A percentile compares a stretch with the other conserved stretches of the same genome.
These are phyloP conservation scores for Bothriochloa decipiens DNA, from an alignment of 176 grass and related monocot species.

Conservation along the genomic window DNA sequence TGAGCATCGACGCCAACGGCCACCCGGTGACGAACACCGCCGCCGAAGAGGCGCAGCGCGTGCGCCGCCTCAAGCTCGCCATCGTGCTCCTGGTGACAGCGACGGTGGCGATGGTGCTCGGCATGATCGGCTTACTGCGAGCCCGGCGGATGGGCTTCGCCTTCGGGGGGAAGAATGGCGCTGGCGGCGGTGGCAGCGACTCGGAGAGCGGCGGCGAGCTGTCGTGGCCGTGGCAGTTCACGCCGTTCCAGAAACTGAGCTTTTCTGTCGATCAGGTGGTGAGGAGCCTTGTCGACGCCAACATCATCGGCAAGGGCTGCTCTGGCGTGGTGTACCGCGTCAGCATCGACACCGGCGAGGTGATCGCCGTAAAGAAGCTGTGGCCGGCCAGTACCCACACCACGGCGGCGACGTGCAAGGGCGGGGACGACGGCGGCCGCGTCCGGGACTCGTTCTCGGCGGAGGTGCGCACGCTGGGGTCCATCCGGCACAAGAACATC, in stretches of 20 bases:
- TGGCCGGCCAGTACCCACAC: slow-evolving; percentile 54
- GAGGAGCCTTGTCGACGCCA: slow-evolving; percentile 72
- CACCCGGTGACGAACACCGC: slow-evolving; percentile 26
- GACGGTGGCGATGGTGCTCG: slow-evolving; percentile 87
- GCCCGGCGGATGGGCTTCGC: slow-evolving; percentile 53
- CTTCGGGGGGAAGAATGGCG: slow-evolving; percentile 7
- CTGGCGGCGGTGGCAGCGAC: slow-evolving; percentile 39
- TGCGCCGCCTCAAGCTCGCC: slow-evolving; percentile 73
- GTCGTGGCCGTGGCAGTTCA: slow-evolving; percentile 98
- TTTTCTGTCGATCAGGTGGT: slow-evolving; percentile 93
- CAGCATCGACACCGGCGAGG: slow-evolving; percentile 78
- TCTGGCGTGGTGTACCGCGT: slow-evolving; percentile 95
- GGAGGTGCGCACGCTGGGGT: slow-evolving; percentile 86
- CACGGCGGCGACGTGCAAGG: neutral
- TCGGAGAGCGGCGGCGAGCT: slow-evolving; percentile 57
- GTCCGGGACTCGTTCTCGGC: slow-evolving; percentile 92
- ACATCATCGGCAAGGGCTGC: slow-evolving; percentile 94
- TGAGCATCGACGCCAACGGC: slow-evolving; percentile 56
- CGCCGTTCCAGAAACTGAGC: slow-evolving; percentile 95
- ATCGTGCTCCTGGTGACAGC: slow-evolving; percentile 79
- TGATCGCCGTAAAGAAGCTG: slow-evolving; percentile 94
- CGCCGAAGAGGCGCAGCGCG: slow-evolving; percentile 55
- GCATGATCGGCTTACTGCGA: slow-evolving; percentile 70
- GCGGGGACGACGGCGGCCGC: slow-evolving; percentile 17
- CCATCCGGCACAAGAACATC: slow-evolving; percentile 99